Conservation (phyloP, 495 filamentous ascomycete species). For the Neurospora sp. region DNA sequence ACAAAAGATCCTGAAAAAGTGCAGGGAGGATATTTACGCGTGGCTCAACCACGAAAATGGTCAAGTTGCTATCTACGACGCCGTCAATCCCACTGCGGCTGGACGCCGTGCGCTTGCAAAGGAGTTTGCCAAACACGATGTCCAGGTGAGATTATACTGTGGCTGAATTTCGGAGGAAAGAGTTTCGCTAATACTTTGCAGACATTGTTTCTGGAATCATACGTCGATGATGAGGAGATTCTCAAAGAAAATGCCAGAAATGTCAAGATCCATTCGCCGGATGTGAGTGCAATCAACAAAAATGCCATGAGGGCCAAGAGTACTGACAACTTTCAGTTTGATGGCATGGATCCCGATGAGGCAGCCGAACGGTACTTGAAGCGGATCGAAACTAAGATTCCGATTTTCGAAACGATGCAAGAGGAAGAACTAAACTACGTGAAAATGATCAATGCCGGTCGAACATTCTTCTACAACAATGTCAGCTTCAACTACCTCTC, state of each 20-base stretch:
- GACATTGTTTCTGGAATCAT: slow-evolving; percentile 95
- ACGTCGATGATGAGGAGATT: slow-evolving; percentile 83
- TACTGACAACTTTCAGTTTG: slow-evolving; percentile 49
- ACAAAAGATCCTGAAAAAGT: slow-evolving; percentile 96
- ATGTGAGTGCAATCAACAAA: slow-evolving; percentile 42
- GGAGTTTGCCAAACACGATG: slow-evolving; percentile 92
- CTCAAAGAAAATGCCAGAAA: slow-evolving; percentile 95
- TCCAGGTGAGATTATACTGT: slow-evolving; percentile 49
- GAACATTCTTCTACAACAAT: slow-evolving; percentile 85
- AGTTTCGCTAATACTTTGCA: slow-evolving; percentile 23
- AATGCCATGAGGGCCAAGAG: not conserved
- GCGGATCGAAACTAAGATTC: slow-evolving; percentile 83
- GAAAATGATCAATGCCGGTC: slow-evolving; percentile 99
- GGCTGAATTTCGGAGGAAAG: not conserved
- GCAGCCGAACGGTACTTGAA: slow-evolving; percentile 84
- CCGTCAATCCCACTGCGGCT: slow-evolving; percentile 82
- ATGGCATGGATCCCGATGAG: slow-evolving; percentile 81
- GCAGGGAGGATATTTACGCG: slow-evolving; percentile 90
- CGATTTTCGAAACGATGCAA: slow-evolving; percentile 93
- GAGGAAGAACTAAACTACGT: slow-evolving; percentile 90
- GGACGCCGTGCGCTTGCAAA: slow-evolving; percentile 83
- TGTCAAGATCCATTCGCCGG: slow-evolving; percentile 97
- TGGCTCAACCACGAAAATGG: slow-evolving; percentile 96
- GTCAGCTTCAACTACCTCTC: slow-evolving; percentile 91
- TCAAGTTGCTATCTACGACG: slow-evolving; percentile 97